Evolutionary conservation across 225 moss, liverwort and hornwort genomes (phyloP).

Genomic region (Thuidium tamariscinum): DNA sequence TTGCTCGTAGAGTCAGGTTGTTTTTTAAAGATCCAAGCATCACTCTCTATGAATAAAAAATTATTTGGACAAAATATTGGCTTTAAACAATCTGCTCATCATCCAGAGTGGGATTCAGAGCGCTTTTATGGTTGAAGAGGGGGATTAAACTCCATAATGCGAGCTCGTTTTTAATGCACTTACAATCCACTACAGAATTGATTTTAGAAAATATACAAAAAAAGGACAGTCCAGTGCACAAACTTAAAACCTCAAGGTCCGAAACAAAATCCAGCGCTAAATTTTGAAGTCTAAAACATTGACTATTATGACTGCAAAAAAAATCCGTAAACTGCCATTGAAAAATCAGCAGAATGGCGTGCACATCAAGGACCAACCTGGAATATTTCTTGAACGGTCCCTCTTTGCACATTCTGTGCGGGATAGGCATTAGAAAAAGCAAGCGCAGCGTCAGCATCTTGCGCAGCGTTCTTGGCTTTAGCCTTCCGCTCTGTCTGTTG

Average conservation of each 20-base stretch:
- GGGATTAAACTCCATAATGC: not conserved
- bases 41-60: not conserved
- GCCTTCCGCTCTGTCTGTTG: conserved; percentile 91
- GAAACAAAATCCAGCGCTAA: not conserved
- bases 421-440: conserved; percentile 16
- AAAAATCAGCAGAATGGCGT: not conserved
- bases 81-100: not conserved
- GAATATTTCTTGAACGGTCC: conserved; percentile 54
- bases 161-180: not conserved
- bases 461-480: conserved; percentile 20
- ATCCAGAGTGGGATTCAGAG: not conserved
- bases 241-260: not conserved
- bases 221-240: not conserved
- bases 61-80: not conserved
- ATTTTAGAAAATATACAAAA: not conserved
- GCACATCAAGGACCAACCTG: conserved; percentile 21
- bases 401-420: conserved; percentile 16
- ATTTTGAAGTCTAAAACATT: not conserved
- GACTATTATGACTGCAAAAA: not conserved
- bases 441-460: conserved; percentile 13
- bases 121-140: not conserved
- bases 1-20: not conserved
- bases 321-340: not conserved
- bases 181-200: not conserved
- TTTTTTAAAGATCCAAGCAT: not conserved